A percentile compares a stretch with the other conserved stretches of the same genome.
These are phyloP conservation scores for Trichosporon sp. DNA, from an alignment of 1,284 basidiomycete species.

Conservation along the genomic window DNA sequence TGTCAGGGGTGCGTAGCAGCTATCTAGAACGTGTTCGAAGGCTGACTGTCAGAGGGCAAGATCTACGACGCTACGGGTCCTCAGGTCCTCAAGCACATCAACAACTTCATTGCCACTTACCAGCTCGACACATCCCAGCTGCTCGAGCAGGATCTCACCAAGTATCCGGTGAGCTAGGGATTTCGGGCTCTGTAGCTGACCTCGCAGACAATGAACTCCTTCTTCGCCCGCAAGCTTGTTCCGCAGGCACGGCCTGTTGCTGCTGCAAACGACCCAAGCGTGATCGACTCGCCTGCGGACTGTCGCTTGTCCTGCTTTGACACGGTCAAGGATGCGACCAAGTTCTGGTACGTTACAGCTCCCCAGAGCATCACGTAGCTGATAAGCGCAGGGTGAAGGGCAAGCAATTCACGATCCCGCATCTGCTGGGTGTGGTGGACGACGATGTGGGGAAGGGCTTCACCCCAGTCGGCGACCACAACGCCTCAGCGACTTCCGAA, in stretches of 20 bases:
- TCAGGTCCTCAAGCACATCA: constrained; percentile 56
- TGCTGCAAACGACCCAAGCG: constrained; percentile 54
- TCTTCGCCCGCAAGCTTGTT: constrained; percentile 68
- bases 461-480: constrained; percentile 29
- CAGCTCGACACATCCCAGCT: constrained; percentile 60
- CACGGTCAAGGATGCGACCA: constrained; percentile 57
- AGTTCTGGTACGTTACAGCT: constrained; percentile 57
- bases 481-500: background rate
- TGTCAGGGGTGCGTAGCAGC: constrained; percentile 52
- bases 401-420: constrained; percentile 61
- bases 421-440: constrained; percentile 54
- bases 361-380: background rate
- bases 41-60: constrained; percentile 39
- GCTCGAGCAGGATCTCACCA: constrained; percentile 57
- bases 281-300: constrained; percentile 66
- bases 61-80: constrained; percentile 46
- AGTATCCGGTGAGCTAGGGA: constrained; percentile 54
- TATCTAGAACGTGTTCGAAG: no score
- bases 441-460: constrained; percentile 52
- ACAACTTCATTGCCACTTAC: constrained; percentile 69
- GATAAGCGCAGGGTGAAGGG: constrained; percentile 63
- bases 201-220: constrained; percentile 65
- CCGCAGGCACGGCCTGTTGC: constrained; percentile 62
- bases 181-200: no score
- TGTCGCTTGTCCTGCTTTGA: constrained; percentile 66